Base-by-base conservation (phyloP, 192 early-diverging fungal species). In the Funneliformis geosporum region DNA sequence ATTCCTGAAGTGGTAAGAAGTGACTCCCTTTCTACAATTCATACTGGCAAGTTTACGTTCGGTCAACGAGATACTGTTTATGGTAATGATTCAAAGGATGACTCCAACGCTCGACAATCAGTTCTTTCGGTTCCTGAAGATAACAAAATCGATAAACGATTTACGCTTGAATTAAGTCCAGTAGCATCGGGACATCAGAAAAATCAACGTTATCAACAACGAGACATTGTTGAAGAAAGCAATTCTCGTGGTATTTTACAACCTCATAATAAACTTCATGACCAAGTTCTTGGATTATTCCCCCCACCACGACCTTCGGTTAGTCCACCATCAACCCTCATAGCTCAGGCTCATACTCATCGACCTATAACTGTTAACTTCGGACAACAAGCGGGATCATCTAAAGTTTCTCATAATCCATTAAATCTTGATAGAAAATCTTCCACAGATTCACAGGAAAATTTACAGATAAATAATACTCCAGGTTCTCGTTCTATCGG, bases 131-230 rank as follows among this genome's bases (percentile, higher is more conserved):
- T 61, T 18, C 38, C n/a, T 40, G 73, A 61, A 50, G 39, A 61
- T n/a, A 75, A 75, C 44, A 75, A 75, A 8, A 33, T 61, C 9
- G 76, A 60, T 50, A 78, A 66, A n/a, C 39, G 76, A 44, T 78
- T 78, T 55, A 78, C 76, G 0, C 76, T 78, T 38, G 76, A 78
- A 44, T 39, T 78, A 38, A 67, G 64, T 64, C 18, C 76, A 18
- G 33, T 2, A 33, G 33, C 33, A 33, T 33, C 33, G 33, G 10
- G 25, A 10, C 1, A 78, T 43, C 33, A 25, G 14, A n/a, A 50
- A 25, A 75, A 23, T 42, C 61, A 10, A 66, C 39, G 25, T 39
- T 46, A 16, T 16, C 46, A 40, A 64, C 60, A 39, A 18, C 7
- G 21, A 42, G 39, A 40, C 33, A 33, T 2, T 33, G 33, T 33